These are phyloP conservation scores for Abortiporus biennis DNA, from an alignment of 1,284 basidiomycete genomes.

Conservation along the genomic window DNA sequence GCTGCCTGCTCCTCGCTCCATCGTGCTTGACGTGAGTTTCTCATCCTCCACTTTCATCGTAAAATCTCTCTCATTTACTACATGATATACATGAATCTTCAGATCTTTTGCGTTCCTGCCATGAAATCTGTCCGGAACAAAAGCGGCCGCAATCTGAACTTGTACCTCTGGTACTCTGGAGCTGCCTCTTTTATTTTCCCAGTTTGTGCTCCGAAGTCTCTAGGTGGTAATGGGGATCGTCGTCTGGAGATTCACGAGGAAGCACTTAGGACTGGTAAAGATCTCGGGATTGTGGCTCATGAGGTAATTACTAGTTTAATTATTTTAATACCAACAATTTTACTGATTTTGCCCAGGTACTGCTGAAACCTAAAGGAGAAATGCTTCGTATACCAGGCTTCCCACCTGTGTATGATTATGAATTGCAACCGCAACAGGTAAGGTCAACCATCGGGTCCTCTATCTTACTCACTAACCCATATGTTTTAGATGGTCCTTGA, in stretches of 20 bases:
- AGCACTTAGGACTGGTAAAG: slow-evolving; percentile 7
- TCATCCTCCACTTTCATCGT: neutral
- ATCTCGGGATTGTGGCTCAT: slow-evolving; percentile 8
- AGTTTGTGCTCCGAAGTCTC: slow-evolving; percentile 11
- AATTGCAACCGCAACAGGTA: slow-evolving; percentile 5
- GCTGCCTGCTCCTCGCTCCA: neutral
- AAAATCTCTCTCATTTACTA: neutral
- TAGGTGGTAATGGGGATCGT: slow-evolving; percentile 13
- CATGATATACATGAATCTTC: neutral
- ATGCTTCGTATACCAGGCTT: slow-evolving; percentile 1
- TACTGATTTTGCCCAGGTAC: slow-evolving; percentile 4
- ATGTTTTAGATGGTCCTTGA: neutral
- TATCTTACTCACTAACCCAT: neutral
- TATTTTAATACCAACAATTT: neutral
- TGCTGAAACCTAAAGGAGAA: slow-evolving; percentile 1
- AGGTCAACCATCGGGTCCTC: neutral
- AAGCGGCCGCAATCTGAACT: slow-evolving; percentile 8
- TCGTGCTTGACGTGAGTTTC: neutral
- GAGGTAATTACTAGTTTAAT: slow-evolving; percentile 9
- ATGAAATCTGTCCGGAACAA: slow-evolving; percentile 6
- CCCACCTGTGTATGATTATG: slow-evolving; percentile 7
- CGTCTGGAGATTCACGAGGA: slow-evolving; percentile 11
- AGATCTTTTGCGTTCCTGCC: slow-evolving; percentile 13
- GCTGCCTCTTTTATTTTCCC: slow-evolving; percentile 10
- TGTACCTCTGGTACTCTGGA: slow-evolving; percentile 14